Percentiles rank a stretch among this genome's conserved stretches.
phyloP scores from a whole-genome alignment of 2,329 filamentous ascomycete genomes.

The Ceratocystis variospora region DNA sequence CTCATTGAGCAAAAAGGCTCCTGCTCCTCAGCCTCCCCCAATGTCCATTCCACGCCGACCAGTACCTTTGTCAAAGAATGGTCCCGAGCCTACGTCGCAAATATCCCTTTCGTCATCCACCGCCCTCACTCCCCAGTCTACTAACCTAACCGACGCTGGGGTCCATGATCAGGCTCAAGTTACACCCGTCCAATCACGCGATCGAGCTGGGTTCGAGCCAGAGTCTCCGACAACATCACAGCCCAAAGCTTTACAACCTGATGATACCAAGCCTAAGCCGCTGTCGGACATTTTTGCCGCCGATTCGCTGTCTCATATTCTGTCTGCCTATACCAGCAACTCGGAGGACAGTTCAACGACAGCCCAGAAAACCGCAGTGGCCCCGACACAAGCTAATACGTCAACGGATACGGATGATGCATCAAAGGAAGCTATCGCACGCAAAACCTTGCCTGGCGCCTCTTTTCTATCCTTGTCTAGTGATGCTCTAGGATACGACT shows the following conservation, averaged over 20 bases:
- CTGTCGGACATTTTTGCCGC: slow-evolving; percentile 28
- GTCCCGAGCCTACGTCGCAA: not conserved
- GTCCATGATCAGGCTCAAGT: not conserved
- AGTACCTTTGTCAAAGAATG: slow-evolving; percentile 20
- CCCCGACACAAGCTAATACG: slow-evolving; percentile 11
- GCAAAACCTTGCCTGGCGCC: not conserved
- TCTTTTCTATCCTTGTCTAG: not conserved
- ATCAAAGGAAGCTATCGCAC: slow-evolving; percentile 20
- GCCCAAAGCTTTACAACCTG: not conserved
- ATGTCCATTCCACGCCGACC: slow-evolving; percentile 30
- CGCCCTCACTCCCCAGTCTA: slow-evolving; percentile 15
- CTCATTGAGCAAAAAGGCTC: slow-evolving; percentile 17
- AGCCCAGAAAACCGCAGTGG: too few relatives aligned
- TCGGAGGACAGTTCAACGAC: slow-evolving; percentile 27
- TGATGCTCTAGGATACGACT: slow-evolving; percentile 12
- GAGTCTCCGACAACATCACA: not conserved
- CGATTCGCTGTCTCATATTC: slow-evolving; percentile 39
- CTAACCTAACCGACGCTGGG: not conserved
- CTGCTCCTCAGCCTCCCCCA: slow-evolving; percentile 21
- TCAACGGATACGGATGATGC: slow-evolving; percentile 21
- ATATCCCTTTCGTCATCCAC: slow-evolving; percentile 12
- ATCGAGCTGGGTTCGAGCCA: not conserved
- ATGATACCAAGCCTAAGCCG: slow-evolving; percentile 21
- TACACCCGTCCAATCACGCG: not conserved
- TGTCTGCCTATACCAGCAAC: slow-evolving; percentile 41